Evolutionary conservation across 176 grass and related monocot genomes (phyloP).

Genomic region (Panicum miliaceum): DNA sequence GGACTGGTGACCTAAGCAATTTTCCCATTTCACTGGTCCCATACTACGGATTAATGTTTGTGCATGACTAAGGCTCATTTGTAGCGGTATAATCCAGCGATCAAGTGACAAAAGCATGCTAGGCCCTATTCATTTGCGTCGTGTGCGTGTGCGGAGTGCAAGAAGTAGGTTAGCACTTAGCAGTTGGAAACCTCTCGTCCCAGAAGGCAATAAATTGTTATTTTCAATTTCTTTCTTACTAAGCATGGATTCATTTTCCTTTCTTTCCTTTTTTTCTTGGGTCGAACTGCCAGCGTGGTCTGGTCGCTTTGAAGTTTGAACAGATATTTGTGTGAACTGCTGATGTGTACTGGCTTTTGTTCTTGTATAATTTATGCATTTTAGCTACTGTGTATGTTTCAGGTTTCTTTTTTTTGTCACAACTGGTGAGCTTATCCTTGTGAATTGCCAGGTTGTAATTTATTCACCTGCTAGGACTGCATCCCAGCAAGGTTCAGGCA

Average conservation of each 20-base stretch:
- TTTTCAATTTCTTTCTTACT: neutral
- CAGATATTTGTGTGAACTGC: slow-evolving; percentile 2
- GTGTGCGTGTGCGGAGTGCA: neutral
- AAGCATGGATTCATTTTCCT: neutral
- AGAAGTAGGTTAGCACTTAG: neutral
- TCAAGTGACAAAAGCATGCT: neutral
- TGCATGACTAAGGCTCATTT: neutral
- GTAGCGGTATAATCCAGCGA: neutral
- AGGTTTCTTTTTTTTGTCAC: neutral
- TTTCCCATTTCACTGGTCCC: neutral
- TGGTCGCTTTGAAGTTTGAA: neutral
- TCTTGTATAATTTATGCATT: slow-evolving; percentile 1
- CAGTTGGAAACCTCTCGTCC: neutral
- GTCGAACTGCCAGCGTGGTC: neutral
- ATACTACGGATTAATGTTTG: neutral
- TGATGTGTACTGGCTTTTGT: neutral
- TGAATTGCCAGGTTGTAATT: slow-evolving; percentile 75
- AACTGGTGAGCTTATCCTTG: slow-evolving; percentile 27
- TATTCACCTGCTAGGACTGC: slow-evolving; percentile 97
- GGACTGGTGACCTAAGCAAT: neutral
- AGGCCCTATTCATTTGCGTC: neutral
- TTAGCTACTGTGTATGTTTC: neutral
- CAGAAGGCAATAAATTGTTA: neutral
- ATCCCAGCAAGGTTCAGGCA: slow-evolving; percentile 96
- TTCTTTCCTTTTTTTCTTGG: neutral